Percentiles rank a stretch among this genome's conserved stretches.
These are phyloP conservation scores for Fomitopsis betulina DNA, from an alignment of 1,284 basidiomycete genomes.

Conservation along the genomic window DNA sequence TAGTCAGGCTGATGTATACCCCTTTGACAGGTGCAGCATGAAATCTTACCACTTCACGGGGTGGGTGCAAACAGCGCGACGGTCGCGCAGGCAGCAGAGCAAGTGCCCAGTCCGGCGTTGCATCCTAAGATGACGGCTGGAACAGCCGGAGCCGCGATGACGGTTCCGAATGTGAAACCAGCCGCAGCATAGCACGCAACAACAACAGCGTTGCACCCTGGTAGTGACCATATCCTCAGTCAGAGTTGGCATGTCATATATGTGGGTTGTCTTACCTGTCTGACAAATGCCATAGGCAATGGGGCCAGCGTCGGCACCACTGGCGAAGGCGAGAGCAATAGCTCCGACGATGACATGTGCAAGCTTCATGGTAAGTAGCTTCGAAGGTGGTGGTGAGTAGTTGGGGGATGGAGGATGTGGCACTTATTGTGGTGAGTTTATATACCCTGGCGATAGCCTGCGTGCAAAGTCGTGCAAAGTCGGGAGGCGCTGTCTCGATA, in stretches of 20 bases:
- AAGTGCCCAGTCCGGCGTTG: slow-evolving; percentile 44
- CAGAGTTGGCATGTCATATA: neutral
- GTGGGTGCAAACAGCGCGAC: slow-evolving; percentile 24
- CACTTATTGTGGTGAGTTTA: no score
- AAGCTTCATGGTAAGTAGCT: no score
- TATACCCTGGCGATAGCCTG: no score
- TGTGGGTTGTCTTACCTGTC: slow-evolving; percentile 31
- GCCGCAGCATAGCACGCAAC: slow-evolving; percentile 52
- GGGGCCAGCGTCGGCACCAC: slow-evolving; percentile 30
- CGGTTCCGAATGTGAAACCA: slow-evolving; percentile 46
- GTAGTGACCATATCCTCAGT: neutral
- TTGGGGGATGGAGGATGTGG: no score
- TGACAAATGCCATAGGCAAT: slow-evolving; percentile 45
- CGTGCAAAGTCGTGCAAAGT: no score
- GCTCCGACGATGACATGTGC: neutral
- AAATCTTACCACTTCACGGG: slow-evolving; percentile 13
- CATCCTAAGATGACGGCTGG: slow-evolving; percentile 46
- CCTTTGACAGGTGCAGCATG: neutral
- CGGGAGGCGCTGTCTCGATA: no score
- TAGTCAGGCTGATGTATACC: no score
- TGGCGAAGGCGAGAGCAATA: slow-evolving; percentile 16
- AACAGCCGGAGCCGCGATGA: slow-evolving; percentile 35
- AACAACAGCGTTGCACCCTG: slow-evolving; percentile 50
- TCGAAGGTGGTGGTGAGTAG: no score
- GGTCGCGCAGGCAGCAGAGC: slow-evolving; percentile 24